These are phyloP conservation scores for Nothophytophthora sp. DNA, from an alignment of 352 stramenopile species.

Conservation along the genomic window DNA sequence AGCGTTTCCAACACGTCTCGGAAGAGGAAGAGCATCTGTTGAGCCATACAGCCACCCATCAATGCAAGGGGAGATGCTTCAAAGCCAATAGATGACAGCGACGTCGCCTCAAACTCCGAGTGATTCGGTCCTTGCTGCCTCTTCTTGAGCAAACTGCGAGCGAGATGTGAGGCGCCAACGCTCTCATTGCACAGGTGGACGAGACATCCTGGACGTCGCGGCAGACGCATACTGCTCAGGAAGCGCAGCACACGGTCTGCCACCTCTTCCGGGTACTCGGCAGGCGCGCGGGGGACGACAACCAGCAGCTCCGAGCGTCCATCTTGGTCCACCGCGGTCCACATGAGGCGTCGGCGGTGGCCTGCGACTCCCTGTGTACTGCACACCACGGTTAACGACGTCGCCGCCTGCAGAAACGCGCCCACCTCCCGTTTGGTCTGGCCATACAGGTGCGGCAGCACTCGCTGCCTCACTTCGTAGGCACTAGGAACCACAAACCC, in stretches of 20 bases:
- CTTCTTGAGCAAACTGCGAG: conserved; percentile 4
- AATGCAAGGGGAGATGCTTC: no score
- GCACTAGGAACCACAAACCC: conserved; percentile 10
- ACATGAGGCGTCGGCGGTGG: conserved; percentile 9
- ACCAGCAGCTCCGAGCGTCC: conserved; percentile 22
- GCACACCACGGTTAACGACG: conserved; percentile 16
- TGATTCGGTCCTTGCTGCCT: not conserved
- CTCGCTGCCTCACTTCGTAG: conserved; percentile 1
- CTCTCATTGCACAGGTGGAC: conserved; percentile 40
- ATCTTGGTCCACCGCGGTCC: conserved; percentile 33
- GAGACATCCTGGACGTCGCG: conserved; percentile 10
- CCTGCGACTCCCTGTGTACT: conserved; percentile 8
- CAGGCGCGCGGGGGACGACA: not conserved
- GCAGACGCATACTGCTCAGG: conserved; percentile 6
- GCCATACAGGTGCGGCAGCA: conserved; percentile 19
- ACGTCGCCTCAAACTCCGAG: not conserved
- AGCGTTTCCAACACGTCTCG: conserved; percentile 20
- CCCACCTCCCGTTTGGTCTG: conserved; percentile 7
- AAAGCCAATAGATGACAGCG: no score
- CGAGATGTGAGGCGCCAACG: conserved; percentile 6
- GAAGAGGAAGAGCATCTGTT: conserved; percentile 27
- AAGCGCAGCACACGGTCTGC: conserved; percentile 4
- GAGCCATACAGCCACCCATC: conserved; percentile 32
- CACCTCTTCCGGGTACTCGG: conserved; percentile 10
- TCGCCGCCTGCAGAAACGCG: conserved; percentile 14